Evolutionary conservation across 306 rosid species (phyloP), one percentile per base, ranked within the genome.

Genomic region (Trifolium dubium): DNA sequence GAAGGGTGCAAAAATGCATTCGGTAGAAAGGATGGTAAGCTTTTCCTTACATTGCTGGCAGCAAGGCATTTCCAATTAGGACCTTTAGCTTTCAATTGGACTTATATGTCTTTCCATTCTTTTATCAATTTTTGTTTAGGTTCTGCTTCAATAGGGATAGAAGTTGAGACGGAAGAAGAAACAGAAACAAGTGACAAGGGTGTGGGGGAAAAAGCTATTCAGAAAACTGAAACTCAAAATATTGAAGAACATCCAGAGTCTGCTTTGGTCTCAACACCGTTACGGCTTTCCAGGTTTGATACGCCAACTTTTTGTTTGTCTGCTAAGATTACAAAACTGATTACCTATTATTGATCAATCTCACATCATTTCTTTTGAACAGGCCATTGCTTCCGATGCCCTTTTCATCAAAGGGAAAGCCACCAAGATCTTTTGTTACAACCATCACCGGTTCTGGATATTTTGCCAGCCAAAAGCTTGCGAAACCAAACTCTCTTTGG

Each of bases 1-100:
- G 96, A 82, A 82, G 96, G 96, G 59, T 95, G 99, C 77, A 92
- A 87, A 80, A 95, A 95, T 12, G 82, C 92, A 30, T 92, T 67
- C 71, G 98, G 97, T 37, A 92, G 88, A 85, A 90, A 90, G 85
- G 92, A 92, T 78, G 92, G 99, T 92, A 70, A 85, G 93, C 78
- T 15, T 58, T n/a, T 29, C 31, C 13, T 18, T 35, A 8, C 56
- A 55, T 69, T 67, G 55, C 65, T 6, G 11, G 58, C 63, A 63
- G 30, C 66, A 10, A 61, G n/a, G 47, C 28, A 12, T 46, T 69
- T 40, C 64, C 23, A 8, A 51, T 68, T n/a, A 71, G 59, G 39
- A 40, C 23, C 49, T 28, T 50, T 5, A 14, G 15, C 66, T 58
- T 47, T 70, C 70, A 69, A 58, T 55, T 44, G 10, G 60, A 31